Conservation (phyloP, 306 rosid species). For the Begonia loranthoides region DNA sequence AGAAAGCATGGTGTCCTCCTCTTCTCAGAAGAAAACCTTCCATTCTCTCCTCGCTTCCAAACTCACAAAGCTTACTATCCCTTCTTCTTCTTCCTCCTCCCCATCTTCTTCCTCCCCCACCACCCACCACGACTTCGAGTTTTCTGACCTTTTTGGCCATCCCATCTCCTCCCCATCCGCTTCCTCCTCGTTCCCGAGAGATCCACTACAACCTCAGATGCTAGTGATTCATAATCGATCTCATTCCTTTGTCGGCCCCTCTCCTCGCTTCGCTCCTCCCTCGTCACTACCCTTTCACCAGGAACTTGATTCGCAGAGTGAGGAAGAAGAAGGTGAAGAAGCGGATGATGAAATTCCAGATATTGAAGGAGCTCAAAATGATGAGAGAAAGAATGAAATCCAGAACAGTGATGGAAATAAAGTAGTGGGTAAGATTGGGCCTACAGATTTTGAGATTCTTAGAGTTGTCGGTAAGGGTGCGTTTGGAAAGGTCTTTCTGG, state of each 20-base stretch:
- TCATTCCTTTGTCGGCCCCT: constrained; percentile 95
- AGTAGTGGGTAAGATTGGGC: too few relatives aligned
- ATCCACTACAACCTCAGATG: constrained; percentile 21
- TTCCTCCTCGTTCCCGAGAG: constrained; percentile 13
- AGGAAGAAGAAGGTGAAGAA: constrained; percentile 18
- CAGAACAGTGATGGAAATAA: neutral
- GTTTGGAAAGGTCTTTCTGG: constrained; percentile 87
- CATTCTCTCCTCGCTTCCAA: constrained; percentile 42
- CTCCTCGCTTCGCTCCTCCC: constrained; percentile 47
- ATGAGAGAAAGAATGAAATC: neutral
- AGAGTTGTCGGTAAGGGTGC: constrained; percentile 78
- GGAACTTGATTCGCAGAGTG: constrained; percentile 32
- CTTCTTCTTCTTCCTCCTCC: constrained; percentile 23
- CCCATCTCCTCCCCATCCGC: constrained; percentile 14
- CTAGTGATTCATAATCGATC: constrained; percentile 59
- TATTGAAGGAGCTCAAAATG: constrained; percentile 2
- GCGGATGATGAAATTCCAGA: constrained; percentile 10
- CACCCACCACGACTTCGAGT: constrained; percentile 15
- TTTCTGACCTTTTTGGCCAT: constrained; percentile 13
- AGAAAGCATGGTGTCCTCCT: constrained; percentile 42
- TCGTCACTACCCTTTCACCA: constrained; percentile 23
- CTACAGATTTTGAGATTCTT: constrained; percentile 25
- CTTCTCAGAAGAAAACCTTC: constrained; percentile 20
- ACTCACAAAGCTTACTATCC: constrained; percentile 53
- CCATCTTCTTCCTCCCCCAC: constrained; percentile 8